Evolutionary conservation across 371 early-diverging fungal species (phyloP), one percentile per base, ranked within the genome.

Genomic region (Mucor racemosus): DNA sequence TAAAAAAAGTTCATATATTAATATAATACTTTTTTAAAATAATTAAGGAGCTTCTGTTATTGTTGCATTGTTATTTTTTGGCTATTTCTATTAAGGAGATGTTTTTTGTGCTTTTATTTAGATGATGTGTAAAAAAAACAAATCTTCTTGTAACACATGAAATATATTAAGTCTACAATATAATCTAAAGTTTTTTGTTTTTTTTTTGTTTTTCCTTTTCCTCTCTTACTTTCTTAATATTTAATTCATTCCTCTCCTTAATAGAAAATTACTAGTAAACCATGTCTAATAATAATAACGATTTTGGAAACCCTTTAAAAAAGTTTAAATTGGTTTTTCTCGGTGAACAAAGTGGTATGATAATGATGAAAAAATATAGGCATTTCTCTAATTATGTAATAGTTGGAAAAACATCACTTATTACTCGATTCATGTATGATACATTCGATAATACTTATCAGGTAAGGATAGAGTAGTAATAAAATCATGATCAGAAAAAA

Each of bases 331-430:
- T 96, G 60, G 96, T 96, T 17, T 95, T 98, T 74, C 86, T 98
- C 31, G 98, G 98, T 62, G 97, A 97, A 74, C 97, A 97, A 76
- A 94, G 95, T 72, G 97, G 97, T 96, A 90, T 68, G 83, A 44
- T 39, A 33, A 31, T 60, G 60, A 41, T 60, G 44, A 34, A 14
- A 41, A 35, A n/a, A 17, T 35, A 10, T 42, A 7, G 39, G 17
- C n/a, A 19, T 33, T 31, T 17, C 39, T 53, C 9, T 41, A 40
- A 10, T 31, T n/a, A 7, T 40, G 26, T 13, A 59, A 15, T 73
- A 94, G 99, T 99, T 41, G 99, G 99, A 65, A 99, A 99, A 77
- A 99, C 99, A 4, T 97, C 99, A 9, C 88, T 99, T 54, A 99
- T 99, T 68, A 98, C 99, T 19, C 88, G 98, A 17, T 98, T 98